Percentiles rank a stretch among this genome's conserved stretches.
These are phyloP conservation scores for Leptographium wingfieldii DNA, from an alignment of 2,329 filamentous ascomycete species.

Conservation along the genomic window DNA sequence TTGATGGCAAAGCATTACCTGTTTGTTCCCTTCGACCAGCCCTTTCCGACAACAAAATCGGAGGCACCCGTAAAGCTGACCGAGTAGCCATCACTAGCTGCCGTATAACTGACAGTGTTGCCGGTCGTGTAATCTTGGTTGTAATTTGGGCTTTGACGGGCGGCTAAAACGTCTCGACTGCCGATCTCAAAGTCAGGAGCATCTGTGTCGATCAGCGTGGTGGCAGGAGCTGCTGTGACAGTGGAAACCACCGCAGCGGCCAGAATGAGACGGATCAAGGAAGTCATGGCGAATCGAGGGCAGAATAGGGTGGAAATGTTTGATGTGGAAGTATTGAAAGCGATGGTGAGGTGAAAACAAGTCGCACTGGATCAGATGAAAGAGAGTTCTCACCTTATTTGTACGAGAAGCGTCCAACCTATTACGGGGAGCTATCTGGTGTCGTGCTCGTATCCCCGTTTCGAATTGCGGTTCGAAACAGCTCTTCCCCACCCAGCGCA, in stretches of 20 bases:
- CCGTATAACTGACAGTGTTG: slow-evolving; percentile 22
- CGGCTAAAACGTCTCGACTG: slow-evolving; percentile 13
- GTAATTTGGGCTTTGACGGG: slow-evolving; percentile 20
- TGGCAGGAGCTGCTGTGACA: slow-evolving; percentile 1
- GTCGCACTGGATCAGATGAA: no score
- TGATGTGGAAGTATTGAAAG: not conserved
- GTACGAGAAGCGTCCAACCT: not conserved
- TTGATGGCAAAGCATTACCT: slow-evolving; percentile 21
- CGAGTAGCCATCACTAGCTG: slow-evolving; percentile 23
- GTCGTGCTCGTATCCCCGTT: not conserved
- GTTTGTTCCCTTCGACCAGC: slow-evolving; percentile 39
- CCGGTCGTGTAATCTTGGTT: slow-evolving; percentile 28
- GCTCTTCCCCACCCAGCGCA: no score
- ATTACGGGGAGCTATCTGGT: not conserved
- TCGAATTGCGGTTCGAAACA: not conserved
- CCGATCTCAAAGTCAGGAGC: slow-evolving; percentile 18
- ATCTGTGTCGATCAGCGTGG: slow-evolving; percentile 11
- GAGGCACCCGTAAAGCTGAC: slow-evolving; percentile 30
- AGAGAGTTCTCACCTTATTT: not conserved
- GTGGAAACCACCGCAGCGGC: slow-evolving; percentile 15
- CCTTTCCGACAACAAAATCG: slow-evolving; percentile 47
- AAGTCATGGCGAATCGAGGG: slow-evolving; percentile 12
- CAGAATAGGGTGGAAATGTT: not conserved
- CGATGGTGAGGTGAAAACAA: not conserved
- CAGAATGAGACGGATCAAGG: slow-evolving; percentile 14